Evolutionary conservation across 495 filamentous ascomycete genomes (phyloP).

Genomic region (Umbilicaria muhlenbergii): DNA sequence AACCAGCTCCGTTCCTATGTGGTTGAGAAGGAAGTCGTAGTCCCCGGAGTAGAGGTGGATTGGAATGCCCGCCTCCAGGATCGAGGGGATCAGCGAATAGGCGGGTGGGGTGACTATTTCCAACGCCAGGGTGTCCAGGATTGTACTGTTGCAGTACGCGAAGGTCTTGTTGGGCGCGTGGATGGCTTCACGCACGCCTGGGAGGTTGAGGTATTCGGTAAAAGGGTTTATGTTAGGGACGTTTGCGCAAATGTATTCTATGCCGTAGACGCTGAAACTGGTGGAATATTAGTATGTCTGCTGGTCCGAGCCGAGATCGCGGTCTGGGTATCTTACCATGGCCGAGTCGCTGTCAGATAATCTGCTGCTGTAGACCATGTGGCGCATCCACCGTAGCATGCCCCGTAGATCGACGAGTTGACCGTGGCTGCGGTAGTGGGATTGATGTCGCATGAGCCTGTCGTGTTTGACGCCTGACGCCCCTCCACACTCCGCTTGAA

Average conservation of each 20-base stretch:
- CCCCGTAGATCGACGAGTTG: conserved; percentile 19
- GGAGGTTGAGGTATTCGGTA: conserved; percentile 21
- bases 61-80: conserved; percentile 21
- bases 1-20: conserved; percentile 21
- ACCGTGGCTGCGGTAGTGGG: conserved; percentile 15
- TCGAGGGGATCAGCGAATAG: conserved; percentile 19
- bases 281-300: neutral
- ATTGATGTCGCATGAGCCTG: conserved; percentile 12
- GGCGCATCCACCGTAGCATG: conserved; percentile 25
- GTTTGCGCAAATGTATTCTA: conserved; percentile 20
- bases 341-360: conserved; percentile 9
- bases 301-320: conserved; percentile 1
- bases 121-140: conserved; percentile 11
- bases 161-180: conserved; percentile 19
- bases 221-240: conserved; percentile 12
- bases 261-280: conserved; percentile 25
- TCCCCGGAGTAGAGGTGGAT: conserved; percentile 27
- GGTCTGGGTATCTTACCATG: conserved; percentile 3
- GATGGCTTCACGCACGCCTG: conserved; percentile 21
- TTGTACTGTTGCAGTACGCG: conserved; percentile 19
- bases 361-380: conserved; percentile 22
- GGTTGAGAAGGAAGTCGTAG: conserved; percentile 26
- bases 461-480: neutral
- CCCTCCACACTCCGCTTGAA: conserved; percentile 9
- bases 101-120: conserved; percentile 14